phyloP scores from a whole-genome alignment of 768 basidiomycete genomes.

The Hypholoma fasciculare region DNA sequence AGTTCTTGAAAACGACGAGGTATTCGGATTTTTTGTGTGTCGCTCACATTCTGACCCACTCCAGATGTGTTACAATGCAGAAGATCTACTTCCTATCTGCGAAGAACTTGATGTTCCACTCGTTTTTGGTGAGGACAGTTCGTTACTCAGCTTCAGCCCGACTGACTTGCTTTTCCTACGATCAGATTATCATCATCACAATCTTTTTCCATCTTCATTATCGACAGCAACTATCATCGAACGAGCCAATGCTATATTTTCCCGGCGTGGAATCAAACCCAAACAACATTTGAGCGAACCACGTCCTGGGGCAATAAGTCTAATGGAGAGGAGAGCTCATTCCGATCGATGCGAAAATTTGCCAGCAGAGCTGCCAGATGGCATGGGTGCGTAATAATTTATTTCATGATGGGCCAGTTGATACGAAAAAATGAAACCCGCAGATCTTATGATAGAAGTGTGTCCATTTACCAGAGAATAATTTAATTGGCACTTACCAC shows the following conservation, averaged over 20 bases:
- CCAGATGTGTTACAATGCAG: constrained; percentile 82
- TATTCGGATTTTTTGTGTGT: constrained; percentile 19
- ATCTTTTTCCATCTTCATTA: constrained; percentile 59
- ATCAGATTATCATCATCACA: constrained; percentile 81
- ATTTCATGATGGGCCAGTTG: constrained; percentile 5
- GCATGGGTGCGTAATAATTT: constrained; percentile 49
- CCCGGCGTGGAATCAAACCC: constrained; percentile 73
- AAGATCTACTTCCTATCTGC: constrained; percentile 85
- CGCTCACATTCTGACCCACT: not conserved
- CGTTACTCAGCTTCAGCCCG: not conserved
- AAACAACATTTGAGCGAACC: constrained; percentile 94
- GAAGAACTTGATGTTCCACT: constrained; percentile 79
- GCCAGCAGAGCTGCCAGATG: constrained; percentile 63
- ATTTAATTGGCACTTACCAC: constrained; percentile 3
- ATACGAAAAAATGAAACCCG: constrained; percentile 10
- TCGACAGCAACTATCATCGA: constrained; percentile 68
- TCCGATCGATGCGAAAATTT: constrained; percentile 76
- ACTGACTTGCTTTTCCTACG: not conserved
- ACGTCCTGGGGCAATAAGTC: constrained; percentile 76
- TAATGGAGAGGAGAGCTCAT: constrained; percentile 89
- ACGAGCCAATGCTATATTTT: constrained; percentile 76
- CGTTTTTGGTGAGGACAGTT: constrained; percentile 47
- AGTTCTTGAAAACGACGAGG: constrained; percentile 96
- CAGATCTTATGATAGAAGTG: constrained; percentile 86
- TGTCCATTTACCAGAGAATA: not conserved